phyloP scores from a whole-genome alignment of 1,139 yeast species.

The Geotrichum citri-aurantii region DNA sequence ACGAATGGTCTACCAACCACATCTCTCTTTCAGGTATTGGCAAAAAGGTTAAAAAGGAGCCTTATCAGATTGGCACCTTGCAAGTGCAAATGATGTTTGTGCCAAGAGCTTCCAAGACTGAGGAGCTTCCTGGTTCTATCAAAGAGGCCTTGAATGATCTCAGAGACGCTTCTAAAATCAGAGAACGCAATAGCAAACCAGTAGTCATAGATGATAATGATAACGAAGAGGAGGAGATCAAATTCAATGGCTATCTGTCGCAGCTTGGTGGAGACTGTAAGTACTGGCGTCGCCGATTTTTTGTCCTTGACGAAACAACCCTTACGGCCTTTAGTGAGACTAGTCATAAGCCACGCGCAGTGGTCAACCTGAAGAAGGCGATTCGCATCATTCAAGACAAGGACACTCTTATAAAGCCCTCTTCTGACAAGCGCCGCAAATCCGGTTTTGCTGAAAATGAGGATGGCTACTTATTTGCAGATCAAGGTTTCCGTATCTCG shows the following conservation, averaged over 20 bases:
- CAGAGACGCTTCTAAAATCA: slow-evolving; percentile 22
- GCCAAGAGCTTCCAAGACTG: slow-evolving; percentile 46
- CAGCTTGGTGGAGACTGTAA: slow-evolving; percentile 77
- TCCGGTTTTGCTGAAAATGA: slow-evolving; percentile 31
- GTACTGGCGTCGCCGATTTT: slow-evolving; percentile 56
- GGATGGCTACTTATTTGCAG: slow-evolving; percentile 28
- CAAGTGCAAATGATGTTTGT: slow-evolving; percentile 67
- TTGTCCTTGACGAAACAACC: slow-evolving; percentile 53
- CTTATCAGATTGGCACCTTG: slow-evolving; percentile 59
- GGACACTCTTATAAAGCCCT: slow-evolving; percentile 25
- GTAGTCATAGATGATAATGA: slow-evolving; percentile 14
- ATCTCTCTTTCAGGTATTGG: background rate
- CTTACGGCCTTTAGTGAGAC: slow-evolving; percentile 61
- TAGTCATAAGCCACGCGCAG: slow-evolving; percentile 59
- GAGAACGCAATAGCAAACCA: background rate
- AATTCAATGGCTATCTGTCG: slow-evolving; percentile 46
- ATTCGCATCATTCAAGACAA: slow-evolving; percentile 37
- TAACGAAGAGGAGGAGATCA: slow-evolving; percentile 11
- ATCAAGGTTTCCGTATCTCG: slow-evolving; percentile 45
- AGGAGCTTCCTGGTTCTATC: slow-evolving; percentile 50
- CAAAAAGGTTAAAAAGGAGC: slow-evolving; percentile 37
- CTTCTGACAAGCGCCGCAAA: slow-evolving; percentile 27
- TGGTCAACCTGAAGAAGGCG: slow-evolving; percentile 61
- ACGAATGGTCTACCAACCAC: slow-evolving; percentile 64
- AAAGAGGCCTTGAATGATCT: slow-evolving; percentile 43